Evolutionary conservation across 352 stramenopile genomes (phyloP).

Genomic region (Phytophthora lateralis): DNA sequence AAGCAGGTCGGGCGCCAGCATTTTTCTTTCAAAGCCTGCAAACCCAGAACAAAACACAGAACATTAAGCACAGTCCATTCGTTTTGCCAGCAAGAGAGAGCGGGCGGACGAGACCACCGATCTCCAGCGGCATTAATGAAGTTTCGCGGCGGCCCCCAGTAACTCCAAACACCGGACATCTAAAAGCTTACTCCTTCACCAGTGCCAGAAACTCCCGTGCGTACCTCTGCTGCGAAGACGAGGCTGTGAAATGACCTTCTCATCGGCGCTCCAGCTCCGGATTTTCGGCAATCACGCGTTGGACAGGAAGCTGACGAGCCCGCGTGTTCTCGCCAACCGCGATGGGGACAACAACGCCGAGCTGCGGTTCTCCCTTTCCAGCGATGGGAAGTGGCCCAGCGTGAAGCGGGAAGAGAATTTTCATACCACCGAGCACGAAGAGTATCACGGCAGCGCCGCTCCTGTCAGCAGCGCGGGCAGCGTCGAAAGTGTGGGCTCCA

Average conservation of each 20-base stretch:
- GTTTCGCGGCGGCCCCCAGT: constrained; percentile 32
- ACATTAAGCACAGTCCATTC: constrained; percentile 33
- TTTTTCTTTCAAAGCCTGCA: constrained; percentile 26
- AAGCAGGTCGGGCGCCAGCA: constrained; percentile 6
- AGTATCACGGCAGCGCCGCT: too few species aligned
- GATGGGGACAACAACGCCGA: constrained; percentile 22
- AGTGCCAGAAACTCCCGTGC: constrained; percentile 16
- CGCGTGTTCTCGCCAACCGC: constrained; percentile 5
- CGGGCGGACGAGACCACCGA: constrained; percentile 13
- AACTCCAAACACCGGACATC: constrained; percentile 15
- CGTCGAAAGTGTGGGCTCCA: constrained; percentile 9
- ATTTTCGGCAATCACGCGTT: constrained; percentile 34
- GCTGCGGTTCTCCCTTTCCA: constrained; percentile 23
- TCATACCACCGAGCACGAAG: constrained; percentile 3
- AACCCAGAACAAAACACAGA: constrained; percentile 33
- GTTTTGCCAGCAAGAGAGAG: constrained; percentile 21
- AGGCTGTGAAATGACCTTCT: constrained; percentile 28
- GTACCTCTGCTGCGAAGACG: constrained; percentile 19
- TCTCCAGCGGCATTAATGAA: constrained; percentile 42
- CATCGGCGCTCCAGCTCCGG: constrained; percentile 38
- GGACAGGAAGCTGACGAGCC: constrained; percentile 33
- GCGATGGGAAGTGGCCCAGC: constrained; percentile 29
- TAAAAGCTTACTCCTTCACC: constrained; percentile 10
- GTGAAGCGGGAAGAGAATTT: constrained; percentile 30
- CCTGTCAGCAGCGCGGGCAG: constrained; percentile 15